Evolutionary conservation across 306 rosid species (phyloP), one percentile per base, ranked within the genome.

Genomic region (Urtica urens): DNA sequence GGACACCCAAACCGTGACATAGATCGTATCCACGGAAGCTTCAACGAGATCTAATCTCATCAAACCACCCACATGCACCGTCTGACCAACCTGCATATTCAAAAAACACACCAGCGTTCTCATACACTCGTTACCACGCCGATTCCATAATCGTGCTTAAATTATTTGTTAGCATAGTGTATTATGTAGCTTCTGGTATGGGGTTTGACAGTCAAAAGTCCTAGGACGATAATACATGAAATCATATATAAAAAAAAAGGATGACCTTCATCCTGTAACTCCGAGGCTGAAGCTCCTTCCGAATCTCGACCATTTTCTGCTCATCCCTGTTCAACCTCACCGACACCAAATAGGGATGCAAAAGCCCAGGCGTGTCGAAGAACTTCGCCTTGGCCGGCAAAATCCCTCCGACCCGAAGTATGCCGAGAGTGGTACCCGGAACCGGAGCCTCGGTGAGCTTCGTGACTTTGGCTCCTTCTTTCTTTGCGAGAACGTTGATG

Each of bases 361-460:
- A 50, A 38, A 88, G 93, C 44, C 96, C 94, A 2, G 96, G 95
- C 63, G 95, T 88, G 63, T 88, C 96, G 63, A 80, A 88, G 73
- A 88, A 67, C 83, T 78, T 78, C 13, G 96, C 74, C 78, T 78
- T 81, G 37, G 96, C 95, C 0, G 95, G 73, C 73, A 88, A 78
- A 70, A 88, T 73, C 33, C 96, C 96, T 27, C 78, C 93, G 55
- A 83, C 79, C 62, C 90, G 78, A 68, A 81, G 67, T 38, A 88
- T 83, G 65, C 96, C 96, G 5, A 88, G 76, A 0, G 96, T 88
- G 3, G 96, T 88, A 53, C 96, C 96, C 24, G 93, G 96, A 69
- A 88, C 61, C 7, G 93, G 82, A 61, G 96, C 95, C 72, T 88
- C 95, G 4, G 96, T 88, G 62, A 88, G 94, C 68, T 83, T 83